phyloP scores from a whole-genome alignment of 1,284 basidiomycete genomes.

The Farysia itapuensis region DNA sequence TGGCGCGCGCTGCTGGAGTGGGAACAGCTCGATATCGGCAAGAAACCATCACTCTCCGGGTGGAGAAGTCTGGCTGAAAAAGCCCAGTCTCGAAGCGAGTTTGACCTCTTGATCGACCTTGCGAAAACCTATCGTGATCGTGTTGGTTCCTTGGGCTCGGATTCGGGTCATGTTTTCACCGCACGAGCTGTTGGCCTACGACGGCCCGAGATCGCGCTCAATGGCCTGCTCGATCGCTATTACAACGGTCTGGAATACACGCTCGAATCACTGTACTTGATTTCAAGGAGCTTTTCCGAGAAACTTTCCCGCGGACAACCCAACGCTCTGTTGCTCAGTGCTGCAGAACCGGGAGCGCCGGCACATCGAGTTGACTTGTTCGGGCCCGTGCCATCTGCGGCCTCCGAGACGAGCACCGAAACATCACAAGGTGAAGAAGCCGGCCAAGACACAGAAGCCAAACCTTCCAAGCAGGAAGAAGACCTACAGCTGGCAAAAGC shows the following conservation, averaged over 20 bases:
- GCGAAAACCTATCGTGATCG: slow-evolving; percentile 25
- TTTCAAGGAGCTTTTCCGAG: slow-evolving; percentile 4
- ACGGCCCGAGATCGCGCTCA: slow-evolving; percentile 21
- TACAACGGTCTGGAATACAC: slow-evolving; percentile 19
- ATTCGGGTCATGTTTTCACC: slow-evolving; percentile 5
- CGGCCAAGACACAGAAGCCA: slow-evolving; percentile 15
- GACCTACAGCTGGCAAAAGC: slow-evolving; percentile 25
- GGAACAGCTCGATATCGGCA: slow-evolving; percentile 10
- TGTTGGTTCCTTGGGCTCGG: slow-evolving; percentile 8
- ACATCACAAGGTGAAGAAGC: neutral
- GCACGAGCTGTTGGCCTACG: slow-evolving; percentile 1
- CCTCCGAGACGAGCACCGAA: neutral
- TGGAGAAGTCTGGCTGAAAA: slow-evolving; percentile 9
- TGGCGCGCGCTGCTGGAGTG: slow-evolving; percentile 8
- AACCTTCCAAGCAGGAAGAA: slow-evolving; percentile 7
- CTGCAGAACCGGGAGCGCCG: slow-evolving; percentile 8
- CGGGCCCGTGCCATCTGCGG: slow-evolving; percentile 1
- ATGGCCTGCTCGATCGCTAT: slow-evolving; percentile 26
- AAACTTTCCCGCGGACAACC: slow-evolving; percentile 4
- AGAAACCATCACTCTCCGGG: slow-evolving; percentile 2
- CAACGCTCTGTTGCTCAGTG: slow-evolving; percentile 13
- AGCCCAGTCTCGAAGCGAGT: slow-evolving; percentile 4
- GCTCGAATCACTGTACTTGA: slow-evolving; percentile 7
- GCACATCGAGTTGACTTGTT: slow-evolving; percentile 13
- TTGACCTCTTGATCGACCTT: slow-evolving; percentile 7